Evolutionary conservation across 1,284 basidiomycete species (phyloP).

Genomic region (Paramarasmius palmivorus): DNA sequence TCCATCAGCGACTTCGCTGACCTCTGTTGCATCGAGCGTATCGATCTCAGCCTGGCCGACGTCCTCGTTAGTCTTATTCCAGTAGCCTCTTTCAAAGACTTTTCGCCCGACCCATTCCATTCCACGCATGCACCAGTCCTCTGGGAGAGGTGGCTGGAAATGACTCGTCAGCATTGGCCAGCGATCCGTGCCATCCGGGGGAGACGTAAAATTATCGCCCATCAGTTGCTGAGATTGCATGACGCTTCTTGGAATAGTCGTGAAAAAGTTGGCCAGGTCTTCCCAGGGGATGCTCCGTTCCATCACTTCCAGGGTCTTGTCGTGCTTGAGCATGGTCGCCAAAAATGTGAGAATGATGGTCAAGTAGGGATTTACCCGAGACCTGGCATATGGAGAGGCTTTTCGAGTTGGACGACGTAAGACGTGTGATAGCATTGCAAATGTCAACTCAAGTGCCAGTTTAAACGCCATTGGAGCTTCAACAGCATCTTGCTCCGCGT

Average conservation of each 20-base stretch:
- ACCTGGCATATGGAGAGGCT: slow-evolving; percentile 52
- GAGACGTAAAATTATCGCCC: background rate
- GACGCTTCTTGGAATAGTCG: slow-evolving; percentile 59
- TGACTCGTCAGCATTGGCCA: slow-evolving; percentile 65
- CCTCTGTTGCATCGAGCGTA: slow-evolving; percentile 69
- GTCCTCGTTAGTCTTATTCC: slow-evolving; percentile 76
- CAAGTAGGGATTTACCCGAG: slow-evolving; percentile 84
- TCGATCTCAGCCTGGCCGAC: slow-evolving; percentile 77
- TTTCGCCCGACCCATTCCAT: slow-evolving; percentile 92
- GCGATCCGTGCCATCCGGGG: slow-evolving; percentile 31
- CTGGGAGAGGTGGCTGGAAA: slow-evolving; percentile 76
- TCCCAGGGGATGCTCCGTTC: slow-evolving; percentile 87
- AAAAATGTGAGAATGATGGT: slow-evolving; percentile 88
- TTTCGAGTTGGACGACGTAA: slow-evolving; percentile 68
- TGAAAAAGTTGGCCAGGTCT: slow-evolving; percentile 67
- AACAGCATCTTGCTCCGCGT: slow-evolving; percentile 27
- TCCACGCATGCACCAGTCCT: slow-evolving; percentile 95
- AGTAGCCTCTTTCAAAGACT: slow-evolving; percentile 90
- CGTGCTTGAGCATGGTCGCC: slow-evolving; percentile 70
- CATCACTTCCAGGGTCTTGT: slow-evolving; percentile 59
- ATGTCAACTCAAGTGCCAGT: slow-evolving; percentile 78
- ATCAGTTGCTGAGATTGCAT: slow-evolving; percentile 45
- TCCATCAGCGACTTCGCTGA: slow-evolving; percentile 65
- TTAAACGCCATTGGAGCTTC: slow-evolving; percentile 67
- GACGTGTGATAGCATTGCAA: slow-evolving; percentile 74